A percentile compares a stretch with the other conserved stretches of the same genome.
Evolutionary conservation across 805 yeast genomes (phyloP).

Genomic region (Cyberlindnera petersonii): DNA sequence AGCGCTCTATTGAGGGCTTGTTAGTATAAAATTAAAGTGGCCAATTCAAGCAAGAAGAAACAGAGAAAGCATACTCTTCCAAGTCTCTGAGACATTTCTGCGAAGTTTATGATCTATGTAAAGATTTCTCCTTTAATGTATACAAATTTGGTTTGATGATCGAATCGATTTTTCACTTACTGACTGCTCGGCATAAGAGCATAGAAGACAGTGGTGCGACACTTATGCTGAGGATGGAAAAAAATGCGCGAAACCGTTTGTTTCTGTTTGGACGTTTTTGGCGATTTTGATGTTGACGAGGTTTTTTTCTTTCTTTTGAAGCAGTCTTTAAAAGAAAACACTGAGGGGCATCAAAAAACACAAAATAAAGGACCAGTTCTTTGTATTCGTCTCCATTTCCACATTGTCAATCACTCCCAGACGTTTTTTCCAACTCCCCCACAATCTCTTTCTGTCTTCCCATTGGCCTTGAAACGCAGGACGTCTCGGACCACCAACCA

Average conservation of each 20-base stretch:
- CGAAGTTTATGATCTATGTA: background rate
- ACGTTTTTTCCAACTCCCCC: background rate
- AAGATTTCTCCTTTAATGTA: background rate
- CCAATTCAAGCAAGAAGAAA: background rate
- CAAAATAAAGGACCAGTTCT: no score
- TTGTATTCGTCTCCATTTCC: no score
- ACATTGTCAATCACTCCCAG: no score
- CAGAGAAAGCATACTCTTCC: conserved; percentile 25
- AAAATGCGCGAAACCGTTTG: no score
- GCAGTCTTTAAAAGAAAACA: no score
- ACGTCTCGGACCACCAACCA: background rate
- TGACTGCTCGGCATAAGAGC: background rate
- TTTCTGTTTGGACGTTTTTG: no score
- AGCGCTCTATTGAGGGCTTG: conserved; percentile 38
- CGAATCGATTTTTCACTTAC: background rate
- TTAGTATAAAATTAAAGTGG: background rate
- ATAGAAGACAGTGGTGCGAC: background rate
- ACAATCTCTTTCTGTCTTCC: background rate
- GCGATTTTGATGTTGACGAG: no score
- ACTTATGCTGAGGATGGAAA: background rate
- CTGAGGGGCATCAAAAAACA: no score
- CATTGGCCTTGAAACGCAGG: conserved; percentile 1
- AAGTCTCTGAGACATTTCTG: conserved; percentile 26
- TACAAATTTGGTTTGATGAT: background rate
- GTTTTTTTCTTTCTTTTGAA: no score